Evolutionary conservation across 2,329 filamentous ascomycete genomes (phyloP).

Genomic region (Atkinsonella hypoxylon): DNA sequence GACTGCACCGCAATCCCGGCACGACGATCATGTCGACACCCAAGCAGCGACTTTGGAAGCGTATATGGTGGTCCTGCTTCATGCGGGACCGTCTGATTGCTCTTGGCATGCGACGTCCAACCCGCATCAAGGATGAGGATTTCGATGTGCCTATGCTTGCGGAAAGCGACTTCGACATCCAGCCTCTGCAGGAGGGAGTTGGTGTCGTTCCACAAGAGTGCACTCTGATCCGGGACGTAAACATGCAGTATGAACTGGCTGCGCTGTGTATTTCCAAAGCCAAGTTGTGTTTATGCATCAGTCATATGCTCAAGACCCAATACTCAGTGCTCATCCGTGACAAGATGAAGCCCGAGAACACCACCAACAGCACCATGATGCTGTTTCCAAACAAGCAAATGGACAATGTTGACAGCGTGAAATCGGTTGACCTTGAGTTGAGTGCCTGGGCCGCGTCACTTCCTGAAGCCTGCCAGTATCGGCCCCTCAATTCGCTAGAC

Average conservation of each 20-base stretch:
- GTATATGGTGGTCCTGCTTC: conserved; percentile 97
- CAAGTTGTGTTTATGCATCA: conserved; percentile 79
- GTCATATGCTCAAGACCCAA: conserved; percentile 78
- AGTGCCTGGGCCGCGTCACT: conserved; percentile 65
- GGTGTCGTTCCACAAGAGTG: conserved; percentile 59
- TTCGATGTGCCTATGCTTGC: conserved; percentile 88
- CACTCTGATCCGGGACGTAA: conserved; percentile 55
- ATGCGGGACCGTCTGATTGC: conserved; percentile 90
- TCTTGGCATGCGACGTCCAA: conserved; percentile 84
- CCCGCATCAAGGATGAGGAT: conserved; percentile 84
- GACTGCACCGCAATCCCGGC: conserved; percentile 72
- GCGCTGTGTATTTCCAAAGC: conserved; percentile 87
- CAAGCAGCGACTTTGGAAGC: conserved; percentile 78
- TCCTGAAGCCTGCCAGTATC: conserved; percentile 59
- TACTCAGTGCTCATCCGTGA: conserved; percentile 85
- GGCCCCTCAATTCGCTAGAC: conserved; percentile 40
- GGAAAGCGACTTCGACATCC: conserved; percentile 73
- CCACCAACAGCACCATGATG: conserved; percentile 74
- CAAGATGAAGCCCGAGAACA: conserved; percentile 64
- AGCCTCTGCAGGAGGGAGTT: conserved; percentile 53
- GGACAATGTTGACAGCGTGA: conserved; percentile 70
- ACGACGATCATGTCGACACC: conserved; percentile 62
- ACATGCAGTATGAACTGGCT: conserved; percentile 67
- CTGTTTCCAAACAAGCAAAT: conserved; percentile 79
- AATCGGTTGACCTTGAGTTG: conserved; percentile 66